These are phyloP conservation scores for Aspergillus funiculosus DNA, from an alignment of 495 filamentous ascomycete genomes.

Conservation along the genomic window DNA sequence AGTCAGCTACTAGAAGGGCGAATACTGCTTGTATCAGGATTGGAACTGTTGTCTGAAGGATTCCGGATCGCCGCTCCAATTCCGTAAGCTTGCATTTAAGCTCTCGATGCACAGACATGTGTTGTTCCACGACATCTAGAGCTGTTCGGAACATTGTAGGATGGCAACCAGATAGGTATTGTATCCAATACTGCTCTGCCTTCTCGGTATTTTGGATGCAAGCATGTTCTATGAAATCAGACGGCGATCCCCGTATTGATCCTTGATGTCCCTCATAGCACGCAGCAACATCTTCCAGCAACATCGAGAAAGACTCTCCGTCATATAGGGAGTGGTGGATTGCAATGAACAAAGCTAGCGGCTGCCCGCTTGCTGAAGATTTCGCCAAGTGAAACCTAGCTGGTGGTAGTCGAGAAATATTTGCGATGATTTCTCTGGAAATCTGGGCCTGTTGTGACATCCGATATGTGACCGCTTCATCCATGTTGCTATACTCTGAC, in stretches of 20 bases:
- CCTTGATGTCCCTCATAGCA: constrained; percentile 26
- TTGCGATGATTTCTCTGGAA: constrained; percentile 20
- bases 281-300: constrained; percentile 52
- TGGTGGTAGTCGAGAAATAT: constrained; percentile 24
- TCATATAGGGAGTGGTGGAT: constrained; percentile 76
- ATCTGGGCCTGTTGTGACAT: constrained; percentile 13
- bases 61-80: constrained; percentile 23
- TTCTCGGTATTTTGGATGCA: constrained; percentile 42
- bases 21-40: constrained; percentile 38
- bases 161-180: constrained; percentile 44
- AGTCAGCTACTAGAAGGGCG: constrained; percentile 39
- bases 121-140: background rate
- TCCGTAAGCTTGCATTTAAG: constrained; percentile 22
- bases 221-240: constrained; percentile 38
- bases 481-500: constrained; percentile 9
- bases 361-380: constrained; percentile 9
- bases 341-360: constrained; percentile 23
- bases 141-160: constrained; percentile 27
- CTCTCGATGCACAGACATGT: constrained; percentile 16
- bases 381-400: constrained; percentile 21
- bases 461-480: constrained; percentile 10
- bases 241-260: constrained; percentile 22
- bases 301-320: constrained; percentile 64
- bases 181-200: constrained; percentile 63
- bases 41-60: constrained; percentile 26